These are phyloP conservation scores for Nitzschia sp. DNA, from an alignment of 108 stramenopile genomes.

Conservation along the genomic window DNA sequence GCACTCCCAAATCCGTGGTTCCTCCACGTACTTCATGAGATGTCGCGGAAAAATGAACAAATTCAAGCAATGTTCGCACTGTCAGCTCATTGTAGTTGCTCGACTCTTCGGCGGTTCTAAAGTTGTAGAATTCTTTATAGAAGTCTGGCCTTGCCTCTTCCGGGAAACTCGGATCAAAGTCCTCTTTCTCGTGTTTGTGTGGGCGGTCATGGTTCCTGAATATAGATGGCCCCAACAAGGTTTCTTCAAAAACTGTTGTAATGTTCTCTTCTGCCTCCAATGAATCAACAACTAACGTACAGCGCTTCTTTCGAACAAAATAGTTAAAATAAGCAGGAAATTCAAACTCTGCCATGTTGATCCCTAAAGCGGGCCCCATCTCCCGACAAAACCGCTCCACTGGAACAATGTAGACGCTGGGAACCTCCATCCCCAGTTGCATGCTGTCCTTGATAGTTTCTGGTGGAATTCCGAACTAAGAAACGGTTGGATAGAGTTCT, in stretches of 20 bases:
- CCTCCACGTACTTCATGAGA: not conserved
- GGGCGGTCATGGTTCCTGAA: constrained; percentile 47
- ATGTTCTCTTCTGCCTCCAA: constrained; percentile 64
- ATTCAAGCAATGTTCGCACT: constrained; percentile 66
- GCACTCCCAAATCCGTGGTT: constrained; percentile 46
- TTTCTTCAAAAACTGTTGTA: constrained; percentile 68
- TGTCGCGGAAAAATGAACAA: constrained; percentile 52
- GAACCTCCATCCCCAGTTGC: constrained; percentile 65
- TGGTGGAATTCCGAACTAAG: constrained; percentile 79
- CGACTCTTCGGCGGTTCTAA: constrained; percentile 67
- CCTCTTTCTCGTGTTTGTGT: constrained; percentile 48
- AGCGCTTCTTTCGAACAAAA: constrained; percentile 63
- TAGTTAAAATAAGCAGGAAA: constrained; percentile 92
- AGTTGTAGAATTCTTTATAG: constrained; percentile 74
- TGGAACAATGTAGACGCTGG: constrained; percentile 80
- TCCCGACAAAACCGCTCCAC: constrained; percentile 81
- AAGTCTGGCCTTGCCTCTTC: constrained; percentile 73
- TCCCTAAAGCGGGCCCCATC: constrained; percentile 75
- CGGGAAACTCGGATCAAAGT: constrained; percentile 72
- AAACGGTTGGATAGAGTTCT: not conserved
- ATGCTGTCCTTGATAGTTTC: constrained; percentile 91
- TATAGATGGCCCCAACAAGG: constrained; percentile 60
- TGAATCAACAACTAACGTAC: constrained; percentile 70
- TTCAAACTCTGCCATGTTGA: constrained; percentile 88
- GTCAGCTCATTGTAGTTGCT: constrained; percentile 50